Evolutionary conservation across 2,329 filamentous ascomycete genomes (phyloP), one percentile per base, ranked within the genome.

Genomic region (Cladosporium cucumerinum): DNA sequence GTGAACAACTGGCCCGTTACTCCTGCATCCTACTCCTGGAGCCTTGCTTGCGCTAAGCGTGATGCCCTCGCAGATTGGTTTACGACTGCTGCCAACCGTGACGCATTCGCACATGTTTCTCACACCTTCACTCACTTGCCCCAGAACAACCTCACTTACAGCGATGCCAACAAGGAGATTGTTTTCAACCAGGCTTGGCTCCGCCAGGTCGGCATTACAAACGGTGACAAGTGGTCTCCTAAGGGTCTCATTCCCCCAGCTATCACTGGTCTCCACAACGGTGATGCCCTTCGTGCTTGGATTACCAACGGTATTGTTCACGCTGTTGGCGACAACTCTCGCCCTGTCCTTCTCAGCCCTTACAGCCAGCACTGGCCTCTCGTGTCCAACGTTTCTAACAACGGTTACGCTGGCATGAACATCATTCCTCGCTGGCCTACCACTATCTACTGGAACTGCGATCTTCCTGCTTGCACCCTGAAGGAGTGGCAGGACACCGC

Each of bases 371-470:
- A 84, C 75, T 87, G 84, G 81, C 84, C 86, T 1, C 78, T 85
- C 34, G 84, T 82, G 52, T 84, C 81, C 57, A 86, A 76, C 4
- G 78, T 81, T 0, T 78, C 74, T 1, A 72, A 68, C 18, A 85
- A 88, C 68, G 86, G 86, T 0, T 85, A 82, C 68, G 82, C 76
- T 51, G 86, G 86, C 1, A 77, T 87, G 57, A 80, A 80, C 65
- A 80, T 88, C 57, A 82, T 86, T 71, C 85, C 85, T 7, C 84
- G 86, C 55, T 88, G 82, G 82, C 83, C 86, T 1, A 85, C 84
- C 2, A 82, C 84, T 51, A 87, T 88, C 66, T 88, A 87, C 77
- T 88, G 86, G 79, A 87, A 88, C 76, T 88, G 86, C 73, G 82
- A 86, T 71, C 80, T 81, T 18, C 79, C 84, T 2, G 78, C 75